Base-by-base conservation (phyloP, 768 basidiomycete species). In the Tremella yokohamensis region DNA sequence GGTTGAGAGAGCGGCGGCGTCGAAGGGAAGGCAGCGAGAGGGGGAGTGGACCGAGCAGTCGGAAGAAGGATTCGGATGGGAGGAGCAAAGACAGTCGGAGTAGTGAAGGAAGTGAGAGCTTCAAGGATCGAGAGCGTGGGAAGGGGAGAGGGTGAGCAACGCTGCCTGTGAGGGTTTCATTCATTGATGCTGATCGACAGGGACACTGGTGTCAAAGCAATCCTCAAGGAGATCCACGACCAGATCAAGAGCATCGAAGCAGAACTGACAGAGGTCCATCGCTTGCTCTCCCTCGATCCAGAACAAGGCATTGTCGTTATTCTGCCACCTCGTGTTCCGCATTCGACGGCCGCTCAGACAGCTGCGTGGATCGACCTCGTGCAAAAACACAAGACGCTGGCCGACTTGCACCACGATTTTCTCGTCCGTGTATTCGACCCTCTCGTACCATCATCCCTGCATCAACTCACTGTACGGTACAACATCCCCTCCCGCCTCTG, bases 401-500 rank as follows among this genome's bases (percentile, higher is more conserved):
- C 89, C 0, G 93, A 98, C 65, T 83, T 84, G 58, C 90, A 94
- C 65, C 90, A 92, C 76, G 86, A 88, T 59, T 83, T 99, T 24
- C 83, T 99, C 53, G 82, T 85, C 39, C 84, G 94, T 1, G 89
- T 91, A 0, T 83, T 90, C 39, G 86, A 92, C 1, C 90, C 92
- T 0, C 84, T 84, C 9, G 86, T 94, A 0, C 94, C 96, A 0
- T 85, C 88, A 0, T 92, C 91, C 0, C 79, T 97, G 1, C 87
- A 91, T 45, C 85, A 87, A 57, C 88, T 98, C 49, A 90, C 94
- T 0, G 84, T 83, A 39, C 93, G 92, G 69, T 98, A 97, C 80
- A 96, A 96, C 77, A 93, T 98, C 68, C 89, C 94, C 60, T 85
- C 86, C 40, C 84, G 94, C 9, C 81, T 98, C 0, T 98, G 96